These are phyloP conservation scores for Rhizophagus clarus DNA, from an alignment of 192 early-diverging fungal species.

Conservation along the genomic window DNA sequence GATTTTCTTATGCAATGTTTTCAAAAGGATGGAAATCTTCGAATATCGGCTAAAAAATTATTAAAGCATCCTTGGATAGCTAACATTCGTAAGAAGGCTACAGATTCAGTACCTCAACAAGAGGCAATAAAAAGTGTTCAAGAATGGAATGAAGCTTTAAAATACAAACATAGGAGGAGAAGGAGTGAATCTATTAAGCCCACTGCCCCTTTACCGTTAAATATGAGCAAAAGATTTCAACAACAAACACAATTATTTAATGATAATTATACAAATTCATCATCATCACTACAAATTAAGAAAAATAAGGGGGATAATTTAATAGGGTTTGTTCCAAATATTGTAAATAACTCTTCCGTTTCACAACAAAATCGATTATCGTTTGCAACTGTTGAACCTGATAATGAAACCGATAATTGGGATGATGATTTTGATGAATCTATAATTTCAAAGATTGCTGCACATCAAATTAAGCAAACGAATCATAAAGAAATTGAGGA, in stretches of 20 bases:
- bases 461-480: slow-evolving; percentile 33
- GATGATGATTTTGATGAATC: slow-evolving; percentile 48
- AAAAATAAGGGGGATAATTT: neutral
- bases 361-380: slow-evolving; percentile 12
- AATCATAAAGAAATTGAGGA: slow-evolving; percentile 36
- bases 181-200: slow-evolving; percentile 21
- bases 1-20: slow-evolving; percentile 83
- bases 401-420: slow-evolving; percentile 38
- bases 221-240: slow-evolving; percentile 3
- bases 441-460: slow-evolving; percentile 34
- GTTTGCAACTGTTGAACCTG: slow-evolving; percentile 29
- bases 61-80: slow-evolving; percentile 71
- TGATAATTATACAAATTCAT: slow-evolving; percentile 2
- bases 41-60: slow-evolving; percentile 68
- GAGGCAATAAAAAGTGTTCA: slow-evolving; percentile 44
- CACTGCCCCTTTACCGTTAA: neutral
- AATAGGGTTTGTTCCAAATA: neutral
- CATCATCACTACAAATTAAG: neutral
- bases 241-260: slow-evolving; percentile 20
- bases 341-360: neutral
- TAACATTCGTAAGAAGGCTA: slow-evolving; percentile 40
- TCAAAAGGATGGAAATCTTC: slow-evolving; percentile 70
- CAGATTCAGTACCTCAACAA: slow-evolving; percentile 34
- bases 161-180: neutral
- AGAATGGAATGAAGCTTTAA: slow-evolving; percentile 46